Conservation (phyloP, 768 basidiomycete genomes). For the Hygrophorus pudorinus region DNA sequence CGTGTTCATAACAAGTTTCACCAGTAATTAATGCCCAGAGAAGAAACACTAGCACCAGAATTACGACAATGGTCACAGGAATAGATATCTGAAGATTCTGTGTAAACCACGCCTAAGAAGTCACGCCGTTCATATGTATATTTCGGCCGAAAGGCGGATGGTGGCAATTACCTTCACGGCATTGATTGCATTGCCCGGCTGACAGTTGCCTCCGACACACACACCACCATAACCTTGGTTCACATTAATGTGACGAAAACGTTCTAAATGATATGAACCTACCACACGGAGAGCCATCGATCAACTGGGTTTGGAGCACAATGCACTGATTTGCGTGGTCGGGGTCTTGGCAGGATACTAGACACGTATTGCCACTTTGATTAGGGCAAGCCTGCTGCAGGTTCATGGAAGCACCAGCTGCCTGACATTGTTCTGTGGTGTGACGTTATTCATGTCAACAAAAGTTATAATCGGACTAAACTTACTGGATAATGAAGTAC, state of each 20-base stretch:
- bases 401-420: conserved; percentile 61
- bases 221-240: conserved; percentile 59
- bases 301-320: conserved; percentile 55
- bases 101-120: conserved; percentile 56
- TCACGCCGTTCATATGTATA: background rate
- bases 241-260: conserved; percentile 9
- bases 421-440: conserved; percentile 60
- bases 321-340: conserved; percentile 49
- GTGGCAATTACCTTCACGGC: conserved; percentile 43
- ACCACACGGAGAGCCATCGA: conserved; percentile 84
- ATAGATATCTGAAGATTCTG: conserved; percentile 74
- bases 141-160: conserved; percentile 4
- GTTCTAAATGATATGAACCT: conserved; percentile 16
- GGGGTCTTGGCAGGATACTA: conserved; percentile 76
- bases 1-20: conserved; percentile 14
- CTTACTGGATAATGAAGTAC: conserved; percentile 64
- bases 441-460: conserved; percentile 9
- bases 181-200: conserved; percentile 45
- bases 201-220: conserved; percentile 54
- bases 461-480: conserved; percentile 11
- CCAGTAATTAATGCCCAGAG: conserved; percentile 40
- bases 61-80: conserved; percentile 67
- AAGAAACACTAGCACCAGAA: conserved; percentile 48
- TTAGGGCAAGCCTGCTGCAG: conserved; percentile 58
- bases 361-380: conserved; percentile 55